phyloP scores from a whole-genome alignment of 257 asterid genomes.

The Petunia axillaris region DNA sequence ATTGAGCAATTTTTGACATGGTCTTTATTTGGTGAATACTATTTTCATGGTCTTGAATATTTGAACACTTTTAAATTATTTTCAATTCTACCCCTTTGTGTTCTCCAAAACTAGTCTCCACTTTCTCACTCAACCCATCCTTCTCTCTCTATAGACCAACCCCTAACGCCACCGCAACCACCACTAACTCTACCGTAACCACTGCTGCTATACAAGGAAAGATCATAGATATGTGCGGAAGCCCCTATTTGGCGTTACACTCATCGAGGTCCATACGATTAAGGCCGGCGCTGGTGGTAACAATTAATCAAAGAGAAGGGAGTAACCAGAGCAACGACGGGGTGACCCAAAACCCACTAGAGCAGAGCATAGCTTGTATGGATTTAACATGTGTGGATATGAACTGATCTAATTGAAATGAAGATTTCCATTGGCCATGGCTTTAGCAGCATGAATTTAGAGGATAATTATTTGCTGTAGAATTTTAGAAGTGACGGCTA shows the following conservation, averaged over 20 bases:
- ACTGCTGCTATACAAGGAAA: no score
- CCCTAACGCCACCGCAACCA: no score
- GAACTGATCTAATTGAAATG: constrained; percentile 49
- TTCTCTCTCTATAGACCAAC: no score
- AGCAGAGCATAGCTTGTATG: constrained; percentile 47
- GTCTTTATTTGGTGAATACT: no score
- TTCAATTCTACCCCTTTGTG: no score
- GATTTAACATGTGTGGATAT: constrained; percentile 46
- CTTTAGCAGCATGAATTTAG: constrained; percentile 43
- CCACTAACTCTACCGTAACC: no score
- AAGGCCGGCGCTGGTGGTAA: constrained; percentile 64
- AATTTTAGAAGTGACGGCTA: constrained; percentile 39
- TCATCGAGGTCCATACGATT: constrained; percentile 60
- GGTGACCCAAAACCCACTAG: constrained; percentile 31
- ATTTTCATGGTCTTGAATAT: no score
- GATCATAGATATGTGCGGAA: not conserved
- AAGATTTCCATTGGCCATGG: constrained; percentile 53
- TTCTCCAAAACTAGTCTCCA: no score
- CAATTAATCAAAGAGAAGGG: constrained; percentile 59
- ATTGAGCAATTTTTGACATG: no score
- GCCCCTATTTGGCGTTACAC: constrained; percentile 64
- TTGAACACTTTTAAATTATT: no score
- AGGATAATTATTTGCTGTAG: constrained; percentile 33
- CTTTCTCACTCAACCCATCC: no score
- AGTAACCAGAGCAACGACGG: constrained; percentile 45